Percentiles rank a stretch among this genome's conserved stretches.
These are phyloP conservation scores for Colletotrichum horii DNA, from an alignment of 2,329 filamentous ascomycete species.

Conservation along the genomic window DNA sequence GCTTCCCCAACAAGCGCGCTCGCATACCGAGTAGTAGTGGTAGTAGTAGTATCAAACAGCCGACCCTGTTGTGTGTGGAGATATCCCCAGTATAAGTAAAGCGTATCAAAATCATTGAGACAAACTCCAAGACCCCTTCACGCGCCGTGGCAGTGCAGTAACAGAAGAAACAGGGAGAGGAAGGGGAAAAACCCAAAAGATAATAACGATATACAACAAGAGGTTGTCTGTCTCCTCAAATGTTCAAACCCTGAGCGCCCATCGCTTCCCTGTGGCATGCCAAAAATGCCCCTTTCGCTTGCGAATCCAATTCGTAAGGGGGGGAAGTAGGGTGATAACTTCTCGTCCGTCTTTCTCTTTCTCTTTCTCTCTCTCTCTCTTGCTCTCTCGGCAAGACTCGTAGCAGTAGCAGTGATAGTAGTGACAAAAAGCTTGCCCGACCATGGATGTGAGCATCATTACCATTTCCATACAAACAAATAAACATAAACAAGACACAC, in stretches of 20 bases:
- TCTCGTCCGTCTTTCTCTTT: not conserved
- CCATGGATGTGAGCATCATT: not conserved
- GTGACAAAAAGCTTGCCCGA: not conserved
- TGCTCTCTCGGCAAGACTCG: not conserved
- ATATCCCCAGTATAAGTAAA: not conserved
- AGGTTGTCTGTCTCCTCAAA: not conserved
- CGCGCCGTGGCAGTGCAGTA: not conserved
- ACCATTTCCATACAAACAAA: constrained; percentile 8
- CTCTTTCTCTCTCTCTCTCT: not conserved
- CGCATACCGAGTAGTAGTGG: not conserved
- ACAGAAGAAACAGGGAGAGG: not conserved
- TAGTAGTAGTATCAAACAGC: not conserved
- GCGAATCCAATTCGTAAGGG: constrained; percentile 7
- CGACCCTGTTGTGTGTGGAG: not conserved
- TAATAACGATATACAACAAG: constrained; percentile 5
- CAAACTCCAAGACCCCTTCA: not conserved
- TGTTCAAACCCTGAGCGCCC: not conserved
- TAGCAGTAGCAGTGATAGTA: not conserved
- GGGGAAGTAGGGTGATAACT: not conserved
- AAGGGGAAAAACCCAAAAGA: not conserved
- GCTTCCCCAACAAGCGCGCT: not conserved
- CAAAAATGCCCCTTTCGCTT: constrained; percentile 4
- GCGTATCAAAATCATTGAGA: not conserved
- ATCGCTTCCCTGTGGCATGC: constrained; percentile 5
- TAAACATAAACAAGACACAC: constrained; percentile 10